Base-by-base conservation (phyloP, 129 eudicot species). In the Tagetes patula region DNA sequence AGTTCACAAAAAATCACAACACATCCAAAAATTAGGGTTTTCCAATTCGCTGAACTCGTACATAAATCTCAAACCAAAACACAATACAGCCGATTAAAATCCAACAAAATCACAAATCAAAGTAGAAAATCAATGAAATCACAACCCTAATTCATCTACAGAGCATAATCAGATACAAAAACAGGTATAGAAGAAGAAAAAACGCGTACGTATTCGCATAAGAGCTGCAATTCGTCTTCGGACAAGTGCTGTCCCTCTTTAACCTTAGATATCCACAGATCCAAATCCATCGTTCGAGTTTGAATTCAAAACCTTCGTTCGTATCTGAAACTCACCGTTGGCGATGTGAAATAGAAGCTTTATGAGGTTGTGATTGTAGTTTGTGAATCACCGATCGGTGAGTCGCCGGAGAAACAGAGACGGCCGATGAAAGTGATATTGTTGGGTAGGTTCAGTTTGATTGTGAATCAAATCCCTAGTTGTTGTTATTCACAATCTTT, bases 161-260 rank as follows among this genome's bases (percentile, higher is more conserved):
- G 3, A 39, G 8, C 38, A 45, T 11, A 74, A 7, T 13, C 12
- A 43, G 10, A 58, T 32, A n/a, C 31, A 65, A 20, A 33, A 31
- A 37, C 32, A 37, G 40, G 61, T 8, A 38, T 31, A 40, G 40
- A 67, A 67, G 43, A 41, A 3, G 71, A 39, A 69, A 32, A 31
- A 75, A 55, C 3, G 45, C 77, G 41, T 84, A 94, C 98, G 75
- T 87, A 94, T 94, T 94, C 98, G 83, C 98, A 94, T 66, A 94
- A 81, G 31, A 94, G 96, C 91, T 90, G 98, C 75, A 94, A 96
- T 90, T 94, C 97, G 48, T 94, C 96, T 75, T 94, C 98, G 13
- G 97, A 77, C 86, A 94, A 85, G 87, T 94, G 98, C 72, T 94
- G 91, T 1, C 98, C 98, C 14, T 94, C 98, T 82, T 94, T 90